Conservation (phyloP, 176 grass and related monocot species). For the Oryza meridionalis region DNA sequence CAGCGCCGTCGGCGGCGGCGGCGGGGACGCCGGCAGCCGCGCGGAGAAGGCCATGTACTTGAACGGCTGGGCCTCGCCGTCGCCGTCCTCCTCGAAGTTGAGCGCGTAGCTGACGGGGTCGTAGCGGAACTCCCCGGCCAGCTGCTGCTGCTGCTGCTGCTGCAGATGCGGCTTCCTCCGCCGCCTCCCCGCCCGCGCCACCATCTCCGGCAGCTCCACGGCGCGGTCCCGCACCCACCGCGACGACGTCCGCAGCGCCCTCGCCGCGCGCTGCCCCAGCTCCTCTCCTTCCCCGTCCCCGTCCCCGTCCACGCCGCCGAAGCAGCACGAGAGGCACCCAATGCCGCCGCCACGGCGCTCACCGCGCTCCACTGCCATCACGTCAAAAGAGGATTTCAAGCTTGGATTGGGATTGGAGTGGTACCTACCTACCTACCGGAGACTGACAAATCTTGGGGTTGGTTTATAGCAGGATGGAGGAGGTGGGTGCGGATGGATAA, state of each 20-base stretch:
- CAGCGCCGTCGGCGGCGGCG: neutral
- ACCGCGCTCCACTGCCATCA: neutral
- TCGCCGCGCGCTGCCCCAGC: neutral
- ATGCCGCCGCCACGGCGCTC: neutral
- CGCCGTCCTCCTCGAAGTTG: constrained; percentile 63
- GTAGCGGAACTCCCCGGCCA: constrained; percentile 58
- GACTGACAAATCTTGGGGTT: neutral
- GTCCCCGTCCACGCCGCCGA: neutral
- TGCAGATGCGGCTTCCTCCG: neutral
- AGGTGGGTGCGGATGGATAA: no score
- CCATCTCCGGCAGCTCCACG: constrained; percentile 3
- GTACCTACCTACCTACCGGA: no score
- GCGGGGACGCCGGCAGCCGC: neutral
- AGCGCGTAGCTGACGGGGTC: constrained; percentile 92
- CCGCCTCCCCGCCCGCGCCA: neutral
- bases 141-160: neutral
- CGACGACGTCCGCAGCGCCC: neutral
- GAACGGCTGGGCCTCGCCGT: neutral
- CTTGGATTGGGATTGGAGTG: neutral
- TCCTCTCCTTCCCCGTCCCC: neutral
- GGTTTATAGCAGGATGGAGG: neutral
- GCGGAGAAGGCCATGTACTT: neutral
- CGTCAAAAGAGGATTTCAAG: neutral
- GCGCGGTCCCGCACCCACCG: neutral
- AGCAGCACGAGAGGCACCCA: neutral